Percentiles rank a stretch among this genome's conserved stretches.
These are phyloP conservation scores for Rhynchosporium agropyri DNA, from an alignment of 2,329 filamentous ascomycete species.

Conservation along the genomic window DNA sequence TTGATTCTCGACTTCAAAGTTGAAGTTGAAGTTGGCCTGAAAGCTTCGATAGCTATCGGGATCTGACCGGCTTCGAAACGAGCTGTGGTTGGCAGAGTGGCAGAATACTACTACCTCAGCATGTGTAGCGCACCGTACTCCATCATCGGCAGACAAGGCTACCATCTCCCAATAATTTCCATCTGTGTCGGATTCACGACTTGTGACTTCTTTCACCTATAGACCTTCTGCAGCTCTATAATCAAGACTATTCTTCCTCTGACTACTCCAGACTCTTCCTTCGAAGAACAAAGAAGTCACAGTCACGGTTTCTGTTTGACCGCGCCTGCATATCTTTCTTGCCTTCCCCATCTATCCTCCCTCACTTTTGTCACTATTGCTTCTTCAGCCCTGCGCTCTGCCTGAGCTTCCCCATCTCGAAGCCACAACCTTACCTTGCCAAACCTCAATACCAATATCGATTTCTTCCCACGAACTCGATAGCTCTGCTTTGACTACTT, in stretches of 20 bases:
- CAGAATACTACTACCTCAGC: too few relatives aligned
- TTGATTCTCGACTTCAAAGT: too few relatives aligned
- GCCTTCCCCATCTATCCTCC: neutral
- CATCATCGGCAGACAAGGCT: slow-evolving; percentile 4
- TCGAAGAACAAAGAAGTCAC: too few relatives aligned
- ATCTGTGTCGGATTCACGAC: neutral
- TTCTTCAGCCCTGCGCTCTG: slow-evolving; percentile 11
- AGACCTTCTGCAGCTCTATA: too few relatives aligned
- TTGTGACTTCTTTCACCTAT: neutral
- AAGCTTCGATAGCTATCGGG: neutral
- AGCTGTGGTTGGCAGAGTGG: neutral
- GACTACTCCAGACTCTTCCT: too few relatives aligned
- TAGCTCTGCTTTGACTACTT: neutral
- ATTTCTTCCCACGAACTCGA: neutral
- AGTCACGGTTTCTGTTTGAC: neutral
- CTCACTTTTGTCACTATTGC: neutral
- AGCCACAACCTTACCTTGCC: neutral
- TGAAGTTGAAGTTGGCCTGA: neutral
- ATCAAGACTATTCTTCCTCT: too few relatives aligned
- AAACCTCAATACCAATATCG: neutral
- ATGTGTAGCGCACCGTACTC: too few relatives aligned
- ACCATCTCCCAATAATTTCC: neutral
- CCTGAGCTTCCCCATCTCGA: neutral
- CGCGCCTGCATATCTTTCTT: neutral
- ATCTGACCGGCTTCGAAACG: neutral